Evolutionary conservation across 1,284 basidiomycete genomes (phyloP).

Genomic region (Puccinia brachypodii): DNA sequence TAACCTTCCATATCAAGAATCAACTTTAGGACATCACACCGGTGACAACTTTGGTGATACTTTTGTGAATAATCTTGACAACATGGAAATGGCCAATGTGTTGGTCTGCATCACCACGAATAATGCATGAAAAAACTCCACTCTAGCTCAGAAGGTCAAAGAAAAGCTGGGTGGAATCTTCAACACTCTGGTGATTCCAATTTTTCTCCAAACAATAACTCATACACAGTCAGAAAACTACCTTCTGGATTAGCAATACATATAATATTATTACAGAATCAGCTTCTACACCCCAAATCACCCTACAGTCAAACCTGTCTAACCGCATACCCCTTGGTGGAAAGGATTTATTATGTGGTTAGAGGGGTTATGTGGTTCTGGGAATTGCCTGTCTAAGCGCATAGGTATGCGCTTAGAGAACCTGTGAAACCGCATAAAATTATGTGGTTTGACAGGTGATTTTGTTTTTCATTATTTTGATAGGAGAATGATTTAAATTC

Average conservation of each 20-base stretch:
- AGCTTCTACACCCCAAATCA: too few species aligned
- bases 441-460: not conserved
- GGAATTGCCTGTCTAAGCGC: not conserved
- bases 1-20: not conserved
- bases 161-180: not conserved
- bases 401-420: not conserved
- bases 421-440: not conserved
- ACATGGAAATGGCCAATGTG: not conserved
- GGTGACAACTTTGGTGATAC: not conserved
- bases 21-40: not conserved
- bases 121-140: slow-evolving; percentile 12
- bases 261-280: too few species aligned
- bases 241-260: too few species aligned
- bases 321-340: not conserved
- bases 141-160: not conserved
- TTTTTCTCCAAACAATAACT: too few species aligned
- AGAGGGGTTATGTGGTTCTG: not conserved
- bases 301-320: not conserved
- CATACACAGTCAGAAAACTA: too few species aligned
- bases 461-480: not conserved
- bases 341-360: not conserved
- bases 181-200: too few species aligned
- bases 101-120: not conserved
- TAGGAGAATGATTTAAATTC: not conserved
- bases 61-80: not conserved